Conservation (phyloP, 2,329 filamentous ascomycete genomes). For the Trichophyton benhamiae region DNA sequence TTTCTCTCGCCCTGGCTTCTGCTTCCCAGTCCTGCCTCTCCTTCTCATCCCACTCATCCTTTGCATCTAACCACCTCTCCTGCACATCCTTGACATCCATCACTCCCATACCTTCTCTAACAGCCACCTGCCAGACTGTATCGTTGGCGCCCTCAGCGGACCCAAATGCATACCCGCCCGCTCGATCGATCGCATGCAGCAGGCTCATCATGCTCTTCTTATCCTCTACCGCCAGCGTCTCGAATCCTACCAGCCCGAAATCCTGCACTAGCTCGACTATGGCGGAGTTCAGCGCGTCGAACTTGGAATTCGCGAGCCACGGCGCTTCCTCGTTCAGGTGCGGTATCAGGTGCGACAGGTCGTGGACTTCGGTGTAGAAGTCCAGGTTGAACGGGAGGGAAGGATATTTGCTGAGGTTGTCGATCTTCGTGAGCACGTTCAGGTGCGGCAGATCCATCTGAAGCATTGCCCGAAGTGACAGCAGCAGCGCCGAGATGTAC, state of each 20-base stretch:
- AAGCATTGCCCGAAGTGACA: constrained; percentile 90
- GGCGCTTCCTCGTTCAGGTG: constrained; percentile 68
- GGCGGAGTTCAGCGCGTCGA: constrained; percentile 70
- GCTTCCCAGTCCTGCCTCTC: constrained; percentile 65
- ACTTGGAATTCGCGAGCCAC: constrained; percentile 58
- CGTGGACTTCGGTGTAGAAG: constrained; percentile 95
- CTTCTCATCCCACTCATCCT: constrained; percentile 77
- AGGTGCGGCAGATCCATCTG: constrained; percentile 95
- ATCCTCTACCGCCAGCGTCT: constrained; percentile 90
- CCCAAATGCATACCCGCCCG: constrained; percentile 86
- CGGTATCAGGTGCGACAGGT: constrained; percentile 72
- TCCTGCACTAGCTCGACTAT: constrained; percentile 78
- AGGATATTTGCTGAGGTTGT: constrained; percentile 76
- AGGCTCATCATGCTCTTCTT: constrained; percentile 94
- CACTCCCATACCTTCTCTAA: constrained; percentile 56
- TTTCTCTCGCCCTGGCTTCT: constrained; percentile 35
- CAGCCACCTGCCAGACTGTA: constrained; percentile 91
- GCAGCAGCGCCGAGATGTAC: constrained; percentile 85
- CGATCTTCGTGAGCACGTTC: constrained; percentile 95
- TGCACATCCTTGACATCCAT: constrained; percentile 84
- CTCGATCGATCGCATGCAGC: constrained; percentile 76
- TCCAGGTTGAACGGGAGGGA: constrained; percentile 89
- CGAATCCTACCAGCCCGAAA: constrained; percentile 81
- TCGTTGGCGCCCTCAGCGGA: constrained; percentile 85
- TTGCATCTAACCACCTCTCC: constrained; percentile 86